Conservation (phyloP, 805 yeast genomes). For the Yamadazyma akitaensis region DNA sequence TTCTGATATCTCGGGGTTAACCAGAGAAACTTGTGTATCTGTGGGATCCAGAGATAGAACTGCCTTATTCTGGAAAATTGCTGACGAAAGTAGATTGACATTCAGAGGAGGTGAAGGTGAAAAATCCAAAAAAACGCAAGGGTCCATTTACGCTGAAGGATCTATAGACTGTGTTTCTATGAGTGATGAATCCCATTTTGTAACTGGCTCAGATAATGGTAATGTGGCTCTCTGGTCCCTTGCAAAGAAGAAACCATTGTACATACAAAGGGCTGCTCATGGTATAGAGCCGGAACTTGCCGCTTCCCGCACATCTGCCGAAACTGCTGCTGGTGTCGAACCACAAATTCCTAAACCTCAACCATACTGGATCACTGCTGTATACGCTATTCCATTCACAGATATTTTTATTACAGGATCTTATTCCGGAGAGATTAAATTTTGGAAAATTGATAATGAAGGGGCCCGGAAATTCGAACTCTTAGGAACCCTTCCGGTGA, state of each 20-base stretch:
- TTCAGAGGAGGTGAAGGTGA: constrained; percentile 84
- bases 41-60: constrained; percentile 95
- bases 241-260: constrained; percentile 84
- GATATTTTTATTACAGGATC: constrained; percentile 88
- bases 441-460: constrained; percentile 69
- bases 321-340: constrained; percentile 46
- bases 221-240: constrained; percentile 85
- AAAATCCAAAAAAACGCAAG: constrained; percentile 29
- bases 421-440: constrained; percentile 70
- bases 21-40: constrained; percentile 88
- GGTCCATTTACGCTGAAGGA: constrained; percentile 65
- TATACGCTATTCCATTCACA: constrained; percentile 79
- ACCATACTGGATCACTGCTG: constrained; percentile 83
- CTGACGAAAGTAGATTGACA: constrained; percentile 91
- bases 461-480: constrained; percentile 58
- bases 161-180: constrained; percentile 85
- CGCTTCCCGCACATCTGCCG: constrained; percentile 40
- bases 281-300: constrained; percentile 56
- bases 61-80: constrained; percentile 93
- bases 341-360: constrained; percentile 64
- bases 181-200: constrained; percentile 89
- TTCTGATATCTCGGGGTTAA: constrained; percentile 74
- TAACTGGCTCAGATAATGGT: constrained; percentile 96
- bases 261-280: constrained; percentile 67
- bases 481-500: constrained; percentile 57